phyloP scores from a whole-genome alignment of 2,329 filamentous ascomycete species.

The Fusarium tricinctum region DNA sequence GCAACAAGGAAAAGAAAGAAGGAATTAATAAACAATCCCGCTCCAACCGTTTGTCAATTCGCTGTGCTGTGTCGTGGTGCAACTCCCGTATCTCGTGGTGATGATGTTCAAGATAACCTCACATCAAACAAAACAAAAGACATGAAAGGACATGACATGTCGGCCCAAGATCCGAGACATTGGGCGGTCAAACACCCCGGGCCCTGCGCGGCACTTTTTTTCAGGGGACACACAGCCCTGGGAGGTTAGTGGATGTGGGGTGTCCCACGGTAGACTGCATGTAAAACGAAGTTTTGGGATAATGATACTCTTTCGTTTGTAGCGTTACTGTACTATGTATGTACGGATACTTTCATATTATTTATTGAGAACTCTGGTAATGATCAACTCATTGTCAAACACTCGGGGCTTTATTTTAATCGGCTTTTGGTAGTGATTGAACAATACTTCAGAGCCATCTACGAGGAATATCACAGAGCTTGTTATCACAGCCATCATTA shows the following conservation, averaged over 20 bases:
- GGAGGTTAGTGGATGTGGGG: conserved; percentile 24
- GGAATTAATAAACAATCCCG: background rate
- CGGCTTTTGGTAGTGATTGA: no score
- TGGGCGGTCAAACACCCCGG: conserved; percentile 45
- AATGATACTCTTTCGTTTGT: background rate
- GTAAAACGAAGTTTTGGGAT: background rate
- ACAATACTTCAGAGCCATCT: no score
- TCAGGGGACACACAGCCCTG: conserved; percentile 26
- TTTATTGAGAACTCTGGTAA: no score
- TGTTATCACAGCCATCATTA: no score
- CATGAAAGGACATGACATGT: conserved; percentile 31
- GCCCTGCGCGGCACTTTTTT: conserved; percentile 17
- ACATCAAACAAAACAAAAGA: conserved; percentile 40
- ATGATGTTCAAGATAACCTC: conserved; percentile 28
- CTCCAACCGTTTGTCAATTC: background rate
- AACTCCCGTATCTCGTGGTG: background rate
- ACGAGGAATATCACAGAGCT: no score
- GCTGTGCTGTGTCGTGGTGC: background rate
- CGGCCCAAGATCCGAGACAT: conserved; percentile 45
- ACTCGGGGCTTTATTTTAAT: no score
- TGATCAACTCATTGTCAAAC: no score
- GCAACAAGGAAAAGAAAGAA: background rate
- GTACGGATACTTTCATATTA: no score
- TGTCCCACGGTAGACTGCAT: conserved; percentile 5
- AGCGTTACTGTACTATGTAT: no score